Evolutionary conservation across 2,329 filamentous ascomycete species (phyloP).

Genomic region (Xylariaceae sp.): DNA sequence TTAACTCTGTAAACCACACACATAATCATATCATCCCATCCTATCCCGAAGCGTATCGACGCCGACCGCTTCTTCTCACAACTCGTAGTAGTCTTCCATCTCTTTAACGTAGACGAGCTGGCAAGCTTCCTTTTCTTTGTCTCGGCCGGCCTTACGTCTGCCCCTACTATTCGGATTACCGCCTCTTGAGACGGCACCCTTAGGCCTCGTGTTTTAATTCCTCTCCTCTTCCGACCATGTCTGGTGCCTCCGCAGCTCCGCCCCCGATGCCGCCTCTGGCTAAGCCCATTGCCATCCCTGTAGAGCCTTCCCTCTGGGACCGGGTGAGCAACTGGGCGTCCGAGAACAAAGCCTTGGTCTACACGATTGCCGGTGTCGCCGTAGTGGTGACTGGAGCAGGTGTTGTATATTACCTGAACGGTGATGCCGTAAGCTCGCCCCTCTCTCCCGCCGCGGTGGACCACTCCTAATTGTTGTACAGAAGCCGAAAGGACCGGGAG

Average conservation of each 20-base stretch:
- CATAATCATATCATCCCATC: too few relatives aligned
- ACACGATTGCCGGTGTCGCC: conserved; percentile 92
- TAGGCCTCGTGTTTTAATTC: neutral
- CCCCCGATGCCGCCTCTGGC: conserved; percentile 44
- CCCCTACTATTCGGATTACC: too few relatives aligned
- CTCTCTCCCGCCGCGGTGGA: neutral
- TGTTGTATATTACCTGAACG: conserved; percentile 82
- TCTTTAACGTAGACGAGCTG: too few relatives aligned
- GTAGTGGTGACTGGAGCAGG: conserved; percentile 87
- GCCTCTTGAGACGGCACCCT: too few relatives aligned
- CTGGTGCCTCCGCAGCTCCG: conserved; percentile 37
- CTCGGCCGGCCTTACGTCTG: too few relatives aligned
- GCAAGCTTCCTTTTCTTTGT: neutral
- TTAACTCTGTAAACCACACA: too few relatives aligned
- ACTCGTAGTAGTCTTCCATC: conserved; percentile 4
- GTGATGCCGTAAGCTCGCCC: conserved; percentile 44
- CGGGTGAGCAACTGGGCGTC: conserved; percentile 86
- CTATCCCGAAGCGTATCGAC: conserved; percentile 18
- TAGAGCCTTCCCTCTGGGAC: conserved; percentile 71
- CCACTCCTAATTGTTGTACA: conserved; percentile 22
- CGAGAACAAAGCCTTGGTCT: conserved; percentile 92
- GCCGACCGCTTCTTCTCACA: too few relatives aligned
- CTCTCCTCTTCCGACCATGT: conserved; percentile 20
- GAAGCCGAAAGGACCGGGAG: conserved; percentile 41
- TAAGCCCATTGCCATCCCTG: conserved; percentile 39